Evolutionary conservation across 2,329 filamentous ascomycete species (phyloP).

Genomic region (Penicillium sp.): DNA sequence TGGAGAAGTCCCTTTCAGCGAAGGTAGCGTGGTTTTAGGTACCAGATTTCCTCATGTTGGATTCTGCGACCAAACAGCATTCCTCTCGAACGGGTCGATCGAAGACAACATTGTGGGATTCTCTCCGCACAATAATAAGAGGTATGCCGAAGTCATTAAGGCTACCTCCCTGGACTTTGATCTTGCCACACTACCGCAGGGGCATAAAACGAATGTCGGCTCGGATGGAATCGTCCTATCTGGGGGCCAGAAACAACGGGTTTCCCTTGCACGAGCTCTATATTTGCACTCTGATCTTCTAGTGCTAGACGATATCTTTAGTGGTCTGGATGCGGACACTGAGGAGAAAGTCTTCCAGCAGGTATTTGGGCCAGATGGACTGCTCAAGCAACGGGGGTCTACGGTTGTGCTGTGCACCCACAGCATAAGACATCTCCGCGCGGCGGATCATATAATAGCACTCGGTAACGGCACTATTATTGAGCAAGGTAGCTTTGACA

Average conservation of each 20-base stretch:
- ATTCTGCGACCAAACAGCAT: not conserved
- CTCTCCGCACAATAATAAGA: not conserved
- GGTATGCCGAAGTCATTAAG: not conserved
- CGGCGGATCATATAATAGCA: not conserved
- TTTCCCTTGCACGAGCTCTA: not conserved
- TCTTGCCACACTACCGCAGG: not conserved
- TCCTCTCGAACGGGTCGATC: not conserved
- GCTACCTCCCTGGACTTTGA: not conserved
- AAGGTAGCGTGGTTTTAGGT: not conserved
- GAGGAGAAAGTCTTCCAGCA: not conserved
- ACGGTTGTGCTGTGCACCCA: not conserved
- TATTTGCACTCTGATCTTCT: not conserved
- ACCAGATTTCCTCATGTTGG: not conserved
- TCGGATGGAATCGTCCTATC: not conserved
- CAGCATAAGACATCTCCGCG: not conserved
- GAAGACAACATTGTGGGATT: not conserved
- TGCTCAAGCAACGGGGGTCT: not conserved
- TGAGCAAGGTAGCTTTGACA: not conserved
- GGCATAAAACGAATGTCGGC: not conserved
- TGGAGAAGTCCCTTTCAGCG: not conserved
- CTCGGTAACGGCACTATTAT: not conserved
- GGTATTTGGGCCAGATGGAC: not conserved
- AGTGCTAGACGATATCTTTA: not conserved
- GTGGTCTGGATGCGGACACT: not conserved
- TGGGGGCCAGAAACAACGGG: not conserved